Evolutionary conservation across 2,329 filamentous ascomycete species (phyloP), one percentile per base, ranked within the genome.

Genomic region (Chrysosporium keratinophilum): DNA sequence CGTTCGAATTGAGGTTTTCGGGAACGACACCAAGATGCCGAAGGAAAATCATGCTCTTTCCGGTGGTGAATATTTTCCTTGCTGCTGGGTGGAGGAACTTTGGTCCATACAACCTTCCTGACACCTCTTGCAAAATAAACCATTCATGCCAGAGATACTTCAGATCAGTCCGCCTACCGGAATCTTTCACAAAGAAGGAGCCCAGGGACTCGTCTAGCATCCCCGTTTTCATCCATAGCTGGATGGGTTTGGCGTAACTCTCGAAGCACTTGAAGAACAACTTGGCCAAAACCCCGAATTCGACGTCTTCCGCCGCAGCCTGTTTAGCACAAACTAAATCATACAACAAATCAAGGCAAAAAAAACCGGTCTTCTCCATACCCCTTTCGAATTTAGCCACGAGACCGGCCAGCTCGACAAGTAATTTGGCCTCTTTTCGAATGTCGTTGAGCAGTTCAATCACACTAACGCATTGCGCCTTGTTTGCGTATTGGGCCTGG

Each of bases 41-140:
- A n/a, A 96, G 71, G 43, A 96, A 85, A 1, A 93, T 81, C 53
- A 93, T 83, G 61, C 85, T 94, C 69, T 96, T 96, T 0, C 91
- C 91, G 1, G 88, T 84, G 1, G 84, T 88, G 62, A 95, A 91
- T 37, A 96, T 88, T 57, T 83, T 85, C 20, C 74, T 71, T 0
- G 81, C 81, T 1, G 83, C 79, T 1, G 83, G 77, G 39, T 83
- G 80, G 3, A 96, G 75, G 59, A 95, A 96, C 2, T 72, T 76
- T 0, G 91, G 90, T 0, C 84, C 83, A 61, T 85, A 81, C 1
- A 89, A 67, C 1, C 71, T 70, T 14, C 83, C 81, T 41, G 59
- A 49, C 3, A 81, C 74, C 2, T 76, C 67, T 0, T 82, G 80
- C 12, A 96, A 72, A 19, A 78, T 74, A 66, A 83, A 96, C 61